Conservation (phyloP, 2,329 filamentous ascomycete species). For the Neoscytalidium dimidiatum region DNA sequence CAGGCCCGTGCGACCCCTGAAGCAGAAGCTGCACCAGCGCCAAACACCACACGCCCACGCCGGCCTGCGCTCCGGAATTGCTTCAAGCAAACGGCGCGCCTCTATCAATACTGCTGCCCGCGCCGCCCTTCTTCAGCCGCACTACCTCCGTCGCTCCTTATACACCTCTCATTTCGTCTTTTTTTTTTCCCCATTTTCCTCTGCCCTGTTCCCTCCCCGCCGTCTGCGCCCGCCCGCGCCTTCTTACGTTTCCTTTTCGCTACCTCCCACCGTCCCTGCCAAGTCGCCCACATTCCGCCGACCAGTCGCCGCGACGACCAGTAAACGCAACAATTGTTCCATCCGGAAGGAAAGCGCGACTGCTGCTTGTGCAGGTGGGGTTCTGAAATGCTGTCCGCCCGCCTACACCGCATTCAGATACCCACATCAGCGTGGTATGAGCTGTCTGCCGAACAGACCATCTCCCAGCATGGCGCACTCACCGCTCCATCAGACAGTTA, state of each 20-base stretch:
- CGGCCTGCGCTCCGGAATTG: slow-evolving; percentile 4
- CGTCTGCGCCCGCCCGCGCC: not conserved
- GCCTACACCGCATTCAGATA: slow-evolving; percentile 9
- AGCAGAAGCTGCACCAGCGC: not conserved
- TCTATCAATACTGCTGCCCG: not conserved
- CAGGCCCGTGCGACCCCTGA: slow-evolving; percentile 14
- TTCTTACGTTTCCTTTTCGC: slow-evolving; percentile 5
- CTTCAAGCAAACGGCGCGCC: not conserved
- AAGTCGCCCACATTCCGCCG: slow-evolving; percentile 11
- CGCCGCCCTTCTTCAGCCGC: not conserved
- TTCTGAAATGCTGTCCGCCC: slow-evolving; percentile 11
- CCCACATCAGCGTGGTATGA: slow-evolving; percentile 17
- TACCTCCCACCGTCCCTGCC: not conserved
- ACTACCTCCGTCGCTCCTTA: slow-evolving; percentile 6
- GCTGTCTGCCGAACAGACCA: slow-evolving; percentile 16
- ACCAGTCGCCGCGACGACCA: slow-evolving; percentile 1
- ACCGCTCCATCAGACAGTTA: slow-evolving; percentile 20
- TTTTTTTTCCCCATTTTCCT: not conserved
- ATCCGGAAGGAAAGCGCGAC: slow-evolving; percentile 2
- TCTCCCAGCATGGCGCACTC: slow-evolving; percentile 17
- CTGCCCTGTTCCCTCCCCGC: not conserved
- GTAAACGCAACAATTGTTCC: not conserved
- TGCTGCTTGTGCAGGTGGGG: slow-evolving; percentile 7
- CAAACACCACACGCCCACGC: slow-evolving; percentile 10
- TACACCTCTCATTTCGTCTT: not conserved